phyloP scores from a whole-genome alignment of 2,329 filamentous ascomycete species.

The Penicillium sp. region DNA sequence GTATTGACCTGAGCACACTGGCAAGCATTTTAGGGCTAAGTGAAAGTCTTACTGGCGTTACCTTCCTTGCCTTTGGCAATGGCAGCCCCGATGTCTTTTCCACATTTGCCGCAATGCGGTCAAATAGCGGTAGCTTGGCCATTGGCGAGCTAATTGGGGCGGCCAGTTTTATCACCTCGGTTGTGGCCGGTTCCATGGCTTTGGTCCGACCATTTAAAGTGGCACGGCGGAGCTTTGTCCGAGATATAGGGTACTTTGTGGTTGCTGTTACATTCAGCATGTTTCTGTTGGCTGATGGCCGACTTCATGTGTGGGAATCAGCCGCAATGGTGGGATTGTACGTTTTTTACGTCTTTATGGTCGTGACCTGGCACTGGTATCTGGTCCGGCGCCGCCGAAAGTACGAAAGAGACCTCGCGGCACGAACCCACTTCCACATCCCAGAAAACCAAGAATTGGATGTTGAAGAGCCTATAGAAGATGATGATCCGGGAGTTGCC shows the following conservation, averaged over 20 bases:
- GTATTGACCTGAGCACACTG: conserved; percentile 92
- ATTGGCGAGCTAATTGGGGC: conserved; percentile 94
- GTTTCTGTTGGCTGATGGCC: conserved; percentile 81
- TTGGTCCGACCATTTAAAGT: conserved; percentile 94
- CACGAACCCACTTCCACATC: conserved; percentile 71
- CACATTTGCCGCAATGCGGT: conserved; percentile 96
- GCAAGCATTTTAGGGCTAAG: conserved; percentile 86
- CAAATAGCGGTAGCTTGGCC: conserved; percentile 94
- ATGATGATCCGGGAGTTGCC: conserved; percentile 53
- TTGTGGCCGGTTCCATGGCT: conserved; percentile 96
- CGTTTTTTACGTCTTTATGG: conserved; percentile 80
- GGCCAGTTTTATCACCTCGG: conserved; percentile 91
- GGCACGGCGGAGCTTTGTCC: conserved; percentile 81
- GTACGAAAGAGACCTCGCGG: conserved; percentile 67
- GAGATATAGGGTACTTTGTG: conserved; percentile 91
- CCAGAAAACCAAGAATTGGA: conserved; percentile 61
- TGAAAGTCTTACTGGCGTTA: conserved; percentile 94
- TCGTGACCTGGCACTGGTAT: conserved; percentile 92
- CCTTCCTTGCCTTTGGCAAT: conserved; percentile 95
- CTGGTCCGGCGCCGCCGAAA: conserved; percentile 62
- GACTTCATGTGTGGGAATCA: conserved; percentile 85
- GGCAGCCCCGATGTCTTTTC: conserved; percentile 98
- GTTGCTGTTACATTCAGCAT: conserved; percentile 83
- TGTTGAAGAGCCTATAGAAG: conserved; percentile 55
- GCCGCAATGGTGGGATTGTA: conserved; percentile 89